Evolutionary conservation across 1,284 basidiomycete genomes (phyloP), one percentile per base, ranked within the genome.

Genomic region (Trichosporon sp.): DNA sequence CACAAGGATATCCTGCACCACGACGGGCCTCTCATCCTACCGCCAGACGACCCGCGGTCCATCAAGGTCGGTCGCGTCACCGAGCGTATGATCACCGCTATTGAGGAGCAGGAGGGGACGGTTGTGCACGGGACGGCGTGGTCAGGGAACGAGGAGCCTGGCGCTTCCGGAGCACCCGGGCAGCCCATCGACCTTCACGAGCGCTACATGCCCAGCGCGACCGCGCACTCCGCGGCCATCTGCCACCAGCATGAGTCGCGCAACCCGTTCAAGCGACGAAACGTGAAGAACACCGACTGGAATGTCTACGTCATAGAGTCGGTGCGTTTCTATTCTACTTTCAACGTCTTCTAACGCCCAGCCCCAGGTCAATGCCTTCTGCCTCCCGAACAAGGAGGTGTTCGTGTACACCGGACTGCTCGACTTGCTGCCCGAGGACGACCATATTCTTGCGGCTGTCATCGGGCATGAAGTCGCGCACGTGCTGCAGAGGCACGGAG

Each of bases 331-430:
- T 32, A 27, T 18, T 6, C 47, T 35, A 13, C 53, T 11, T 53
- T 9, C n/a, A n/a, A n/a, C n/a, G 6, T 13, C 12, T 25, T 23
- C 75, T 74, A 51, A 74, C 47, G 18, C 69, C 68, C 56, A 83
- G 82, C 84, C 85, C 0, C 80, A 83, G 64, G 38, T 72, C 71
- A 86, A 87, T 72, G 85, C 85, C 2, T 86, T 86, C 70, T 86
- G 85, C 1, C 76, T 86, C 2, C 85, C 85, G 2, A 85, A 84
- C 34, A 84, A 85, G 71, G 84, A 86, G 68, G 79, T 86, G 34
- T 85, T 86, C 67, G 81, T 86, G 35, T 86, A 86, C 75, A 84
- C 85, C 0, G 86, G 86, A 15, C 75, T 87, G 31, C 79, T 87
- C 6, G 77, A 84, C 34, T 74, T 85, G 2, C 68, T 82, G 7